Evolutionary conservation across 2,329 filamentous ascomycete genomes (phyloP).

Genomic region (Fusarium napiforme): DNA sequence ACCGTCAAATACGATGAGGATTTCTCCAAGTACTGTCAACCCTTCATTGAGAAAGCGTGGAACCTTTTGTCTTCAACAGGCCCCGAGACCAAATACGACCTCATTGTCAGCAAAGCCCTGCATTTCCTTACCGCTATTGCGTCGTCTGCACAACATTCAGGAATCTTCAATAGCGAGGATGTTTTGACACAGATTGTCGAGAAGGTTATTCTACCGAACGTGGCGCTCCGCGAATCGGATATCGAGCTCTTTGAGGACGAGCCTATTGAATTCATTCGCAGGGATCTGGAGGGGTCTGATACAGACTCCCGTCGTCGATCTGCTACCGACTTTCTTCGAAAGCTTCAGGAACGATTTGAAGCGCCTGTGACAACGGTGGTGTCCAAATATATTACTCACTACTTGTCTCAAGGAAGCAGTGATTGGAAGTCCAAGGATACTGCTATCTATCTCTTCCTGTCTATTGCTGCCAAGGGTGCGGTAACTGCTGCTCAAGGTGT

Average conservation of each 20-base stretch:
- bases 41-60: slow-evolving; percentile 93
- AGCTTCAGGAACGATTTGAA: slow-evolving; percentile 91
- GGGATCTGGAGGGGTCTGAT: slow-evolving; percentile 95
- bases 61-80: slow-evolving; percentile 87
- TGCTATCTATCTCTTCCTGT: slow-evolving; percentile 95
- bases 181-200: slow-evolving; percentile 89
- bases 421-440: slow-evolving; percentile 99
- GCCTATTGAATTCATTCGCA: slow-evolving; percentile 96
- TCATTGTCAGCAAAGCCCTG: slow-evolving; percentile 91
- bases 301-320: slow-evolving; percentile 92
- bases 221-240: slow-evolving; percentile 91
- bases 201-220: slow-evolving; percentile 94
- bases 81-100: slow-evolving; percentile 90
- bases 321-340: slow-evolving; percentile 92
- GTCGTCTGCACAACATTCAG: slow-evolving; percentile 79
- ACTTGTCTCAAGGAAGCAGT: slow-evolving; percentile 79
- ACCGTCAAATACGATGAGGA: slow-evolving; percentile 96
- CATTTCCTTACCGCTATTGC: slow-evolving; percentile 94
- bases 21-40: slow-evolving; percentile 81
- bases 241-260: slow-evolving; percentile 98
- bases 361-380: slow-evolving; percentile 86
- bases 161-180: slow-evolving; percentile 84
- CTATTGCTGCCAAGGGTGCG: slow-evolving; percentile 90
- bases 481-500: slow-evolving; percentile 91
- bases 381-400: slow-evolving; percentile 85